phyloP scores from a whole-genome alignment of 345 rosid genomes.

The Abelmoschus esculentus region DNA sequence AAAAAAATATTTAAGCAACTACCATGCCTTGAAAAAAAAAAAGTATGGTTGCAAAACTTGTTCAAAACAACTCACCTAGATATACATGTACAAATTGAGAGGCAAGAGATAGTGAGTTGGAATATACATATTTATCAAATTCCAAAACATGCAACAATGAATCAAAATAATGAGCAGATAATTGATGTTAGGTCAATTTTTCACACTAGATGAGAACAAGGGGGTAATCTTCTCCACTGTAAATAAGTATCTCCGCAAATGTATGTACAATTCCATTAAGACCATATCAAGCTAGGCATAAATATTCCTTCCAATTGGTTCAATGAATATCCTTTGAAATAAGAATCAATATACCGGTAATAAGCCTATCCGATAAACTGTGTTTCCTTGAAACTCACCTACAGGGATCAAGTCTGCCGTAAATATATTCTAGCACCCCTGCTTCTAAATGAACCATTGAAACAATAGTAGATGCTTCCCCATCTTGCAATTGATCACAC shows the following conservation, averaged over 20 bases:
- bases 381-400: slow-evolving; percentile 35
- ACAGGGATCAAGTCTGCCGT: slow-evolving; percentile 71
- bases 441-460: slow-evolving; percentile 74
- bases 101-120: neutral
- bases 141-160: neutral
- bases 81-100: neutral
- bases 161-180: neutral
- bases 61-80: neutral
- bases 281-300: neutral
- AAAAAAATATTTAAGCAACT: neutral
- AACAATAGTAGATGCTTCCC: slow-evolving; percentile 46
- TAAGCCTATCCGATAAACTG: neutral
- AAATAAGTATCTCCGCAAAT: neutral
- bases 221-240: neutral
- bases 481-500: slow-evolving; percentile 38
- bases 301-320: neutral
- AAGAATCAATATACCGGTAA: neutral
- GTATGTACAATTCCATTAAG: neutral
- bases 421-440: slow-evolving; percentile 55
- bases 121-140: neutral
- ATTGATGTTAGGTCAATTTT: neutral
- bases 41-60: neutral
- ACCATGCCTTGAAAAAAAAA: neutral
- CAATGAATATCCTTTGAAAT: neutral
- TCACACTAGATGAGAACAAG: neutral